These are phyloP conservation scores for Mytilinidion resinicola DNA, from an alignment of 495 filamentous ascomycete genomes.

Conservation along the genomic window DNA sequence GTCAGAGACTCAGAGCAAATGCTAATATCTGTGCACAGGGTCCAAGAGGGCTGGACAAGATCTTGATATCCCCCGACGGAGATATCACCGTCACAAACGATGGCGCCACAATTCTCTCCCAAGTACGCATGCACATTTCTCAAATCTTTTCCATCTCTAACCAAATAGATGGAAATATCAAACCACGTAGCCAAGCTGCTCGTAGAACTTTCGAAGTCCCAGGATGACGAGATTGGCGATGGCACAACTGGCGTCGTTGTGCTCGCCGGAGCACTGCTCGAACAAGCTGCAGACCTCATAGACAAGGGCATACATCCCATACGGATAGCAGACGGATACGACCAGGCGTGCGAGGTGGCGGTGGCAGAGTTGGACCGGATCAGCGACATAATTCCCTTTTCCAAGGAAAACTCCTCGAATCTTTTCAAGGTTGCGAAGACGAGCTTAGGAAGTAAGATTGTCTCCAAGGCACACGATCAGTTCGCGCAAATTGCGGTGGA, in stretches of 20 bases:
- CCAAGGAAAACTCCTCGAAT: slow-evolving; percentile 67
- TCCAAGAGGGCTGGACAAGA: slow-evolving; percentile 96
- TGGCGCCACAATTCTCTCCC: slow-evolving; percentile 90
- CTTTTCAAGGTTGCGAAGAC: slow-evolving; percentile 91
- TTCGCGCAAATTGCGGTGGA: slow-evolving; percentile 97
- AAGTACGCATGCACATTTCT: slow-evolving; percentile 43
- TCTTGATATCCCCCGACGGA: slow-evolving; percentile 95
- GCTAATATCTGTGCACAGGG: slow-evolving; percentile 49
- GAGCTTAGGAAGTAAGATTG: slow-evolving; percentile 96
- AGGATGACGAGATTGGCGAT: slow-evolving; percentile 98
- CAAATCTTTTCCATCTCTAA: neutral
- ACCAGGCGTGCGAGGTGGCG: slow-evolving; percentile 94
- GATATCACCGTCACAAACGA: slow-evolving; percentile 99
- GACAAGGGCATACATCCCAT: slow-evolving; percentile 99
- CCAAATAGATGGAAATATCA: slow-evolving; percentile 81
- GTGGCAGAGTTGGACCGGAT: slow-evolving; percentile 87
- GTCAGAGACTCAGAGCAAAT: slow-evolving; percentile 1
- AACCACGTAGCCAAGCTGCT: slow-evolving; percentile 97
- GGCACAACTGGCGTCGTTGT: slow-evolving; percentile 98
- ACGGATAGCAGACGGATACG: slow-evolving; percentile 94
- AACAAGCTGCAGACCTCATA: slow-evolving; percentile 96
- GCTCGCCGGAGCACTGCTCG: slow-evolving; percentile 85
- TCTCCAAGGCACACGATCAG: slow-evolving; percentile 97
- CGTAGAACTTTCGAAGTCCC: slow-evolving; percentile 96
- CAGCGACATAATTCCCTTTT: slow-evolving; percentile 84